Conservation (phyloP, 2,329 filamentous ascomycete genomes). For the Fusarium oligoseptatum region DNA sequence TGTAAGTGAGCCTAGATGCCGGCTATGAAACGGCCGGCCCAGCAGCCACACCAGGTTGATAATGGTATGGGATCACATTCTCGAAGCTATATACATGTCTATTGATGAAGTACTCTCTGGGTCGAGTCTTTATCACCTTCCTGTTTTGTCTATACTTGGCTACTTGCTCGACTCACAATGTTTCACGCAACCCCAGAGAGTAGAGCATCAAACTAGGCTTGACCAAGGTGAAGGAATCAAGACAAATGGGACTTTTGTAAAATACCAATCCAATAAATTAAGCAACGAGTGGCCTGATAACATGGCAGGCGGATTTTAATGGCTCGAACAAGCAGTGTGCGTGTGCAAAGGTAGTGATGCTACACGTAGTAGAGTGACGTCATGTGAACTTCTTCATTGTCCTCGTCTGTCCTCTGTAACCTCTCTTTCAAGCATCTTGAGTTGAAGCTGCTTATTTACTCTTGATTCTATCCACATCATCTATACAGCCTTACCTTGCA, state of each 20-base stretch:
- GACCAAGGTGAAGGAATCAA: not conserved
- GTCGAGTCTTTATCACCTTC: not conserved
- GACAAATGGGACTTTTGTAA: not conserved
- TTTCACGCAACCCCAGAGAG: not conserved
- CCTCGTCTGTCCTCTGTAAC: not conserved
- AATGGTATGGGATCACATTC: not conserved
- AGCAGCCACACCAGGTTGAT: not conserved
- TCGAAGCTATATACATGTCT: not conserved
- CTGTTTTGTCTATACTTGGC: rapidly evolving
- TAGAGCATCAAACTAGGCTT: not conserved
- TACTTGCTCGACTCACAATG: not conserved
- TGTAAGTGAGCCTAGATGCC: not conserved
- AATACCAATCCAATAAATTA: not conserved
- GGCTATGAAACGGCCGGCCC: not conserved
- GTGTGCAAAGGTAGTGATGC: not conserved
- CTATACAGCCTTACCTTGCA: not conserved
- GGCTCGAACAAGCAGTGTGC: not conserved
- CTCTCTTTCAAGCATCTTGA: not conserved
- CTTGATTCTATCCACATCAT: not conserved
- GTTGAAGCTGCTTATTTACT: not conserved
- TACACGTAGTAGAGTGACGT: not conserved
- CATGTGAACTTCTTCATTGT: not conserved
- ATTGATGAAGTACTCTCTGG: not conserved
- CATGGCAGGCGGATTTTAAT: not conserved
- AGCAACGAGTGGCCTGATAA: not conserved